Conservation (phyloP, 1,284 basidiomycete species). For the Macrocystidia cucumis region DNA sequence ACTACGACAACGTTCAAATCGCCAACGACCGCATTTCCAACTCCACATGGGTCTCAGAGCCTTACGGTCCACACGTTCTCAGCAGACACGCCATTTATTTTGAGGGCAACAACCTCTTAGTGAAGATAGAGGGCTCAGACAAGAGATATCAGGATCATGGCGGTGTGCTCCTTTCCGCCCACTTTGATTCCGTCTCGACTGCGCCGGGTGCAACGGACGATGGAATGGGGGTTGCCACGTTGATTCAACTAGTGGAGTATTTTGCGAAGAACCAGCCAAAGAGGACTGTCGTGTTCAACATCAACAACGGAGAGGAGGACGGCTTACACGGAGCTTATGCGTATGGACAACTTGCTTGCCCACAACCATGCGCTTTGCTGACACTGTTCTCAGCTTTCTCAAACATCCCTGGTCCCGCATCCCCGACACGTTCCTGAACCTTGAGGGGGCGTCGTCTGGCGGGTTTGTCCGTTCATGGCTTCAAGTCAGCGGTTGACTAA, state of each 20-base stretch:
- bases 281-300: conserved; percentile 66
- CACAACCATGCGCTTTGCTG: background rate
- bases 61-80: conserved; percentile 18
- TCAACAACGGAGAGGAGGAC: conserved; percentile 80
- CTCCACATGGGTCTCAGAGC: background rate
- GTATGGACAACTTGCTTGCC: conserved; percentile 26
- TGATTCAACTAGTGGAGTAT: conserved; percentile 59
- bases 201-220: conserved; percentile 71
- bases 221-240: conserved; percentile 63
- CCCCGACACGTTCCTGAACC: conserved; percentile 61
- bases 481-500: conserved; percentile 3
- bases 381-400: conserved; percentile 39
- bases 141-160: conserved; percentile 22
- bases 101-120: conserved; percentile 66
- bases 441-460: conserved; percentile 75
- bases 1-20: conserved; percentile 37
- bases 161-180: conserved; percentile 70
- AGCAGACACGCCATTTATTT: conserved; percentile 55
- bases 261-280: conserved; percentile 44
- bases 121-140: conserved; percentile 58
- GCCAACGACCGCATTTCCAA: conserved; percentile 45
- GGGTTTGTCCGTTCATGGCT: conserved; percentile 33
- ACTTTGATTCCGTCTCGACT: conserved; percentile 75
- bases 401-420: conserved; percentile 68
- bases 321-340: conserved; percentile 62